Percentiles rank a stretch among this genome's conserved stretches.
phyloP scores from a whole-genome alignment of 352 stramenopile species.

The Phytophthora cryptogea region DNA sequence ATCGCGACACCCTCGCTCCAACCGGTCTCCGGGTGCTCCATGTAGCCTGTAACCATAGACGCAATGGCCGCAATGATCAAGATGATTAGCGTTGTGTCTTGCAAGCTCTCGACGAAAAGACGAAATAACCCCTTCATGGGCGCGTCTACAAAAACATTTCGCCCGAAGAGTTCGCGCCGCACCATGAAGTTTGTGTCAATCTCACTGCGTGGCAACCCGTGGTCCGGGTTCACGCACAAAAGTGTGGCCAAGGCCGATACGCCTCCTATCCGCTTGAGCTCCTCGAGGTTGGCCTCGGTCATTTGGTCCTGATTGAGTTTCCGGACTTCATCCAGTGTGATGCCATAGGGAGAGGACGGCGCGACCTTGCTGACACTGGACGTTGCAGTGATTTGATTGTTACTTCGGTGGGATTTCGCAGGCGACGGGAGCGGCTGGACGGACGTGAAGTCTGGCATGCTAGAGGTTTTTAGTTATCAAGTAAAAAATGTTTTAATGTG shows the following conservation, averaged over 20 bases:
- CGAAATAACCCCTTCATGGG: slow-evolving; percentile 80
- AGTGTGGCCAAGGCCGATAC: slow-evolving; percentile 54
- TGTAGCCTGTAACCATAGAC: slow-evolving; percentile 81
- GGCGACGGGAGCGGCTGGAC: slow-evolving; percentile 37
- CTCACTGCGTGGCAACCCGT: slow-evolving; percentile 64
- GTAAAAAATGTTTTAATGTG: neutral
- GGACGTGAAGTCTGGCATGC: slow-evolving; percentile 53
- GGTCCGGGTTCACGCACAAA: slow-evolving; percentile 72
- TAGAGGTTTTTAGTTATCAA: neutral
- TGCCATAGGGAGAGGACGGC: slow-evolving; percentile 68
- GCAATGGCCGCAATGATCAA: slow-evolving; percentile 87
- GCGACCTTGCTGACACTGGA: slow-evolving; percentile 64
- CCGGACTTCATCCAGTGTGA: slow-evolving; percentile 71
- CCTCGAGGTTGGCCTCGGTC: slow-evolving; percentile 70
- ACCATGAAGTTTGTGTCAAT: slow-evolving; percentile 59
- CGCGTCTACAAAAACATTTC: slow-evolving; percentile 72
- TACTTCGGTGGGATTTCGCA: slow-evolving; percentile 34
- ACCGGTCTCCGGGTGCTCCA: slow-evolving; percentile 75
- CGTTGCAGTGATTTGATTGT: slow-evolving; percentile 8
- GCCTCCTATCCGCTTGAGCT: slow-evolving; percentile 66
- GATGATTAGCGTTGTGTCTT: slow-evolving; percentile 92
- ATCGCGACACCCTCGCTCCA: slow-evolving; percentile 97
- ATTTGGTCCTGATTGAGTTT: slow-evolving; percentile 82
- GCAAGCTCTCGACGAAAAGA: slow-evolving; percentile 87
- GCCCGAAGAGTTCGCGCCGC: slow-evolving; percentile 60